Evolutionary conservation across 257 asterid species (phyloP).

Genomic region (Nicotiana paniculata): DNA sequence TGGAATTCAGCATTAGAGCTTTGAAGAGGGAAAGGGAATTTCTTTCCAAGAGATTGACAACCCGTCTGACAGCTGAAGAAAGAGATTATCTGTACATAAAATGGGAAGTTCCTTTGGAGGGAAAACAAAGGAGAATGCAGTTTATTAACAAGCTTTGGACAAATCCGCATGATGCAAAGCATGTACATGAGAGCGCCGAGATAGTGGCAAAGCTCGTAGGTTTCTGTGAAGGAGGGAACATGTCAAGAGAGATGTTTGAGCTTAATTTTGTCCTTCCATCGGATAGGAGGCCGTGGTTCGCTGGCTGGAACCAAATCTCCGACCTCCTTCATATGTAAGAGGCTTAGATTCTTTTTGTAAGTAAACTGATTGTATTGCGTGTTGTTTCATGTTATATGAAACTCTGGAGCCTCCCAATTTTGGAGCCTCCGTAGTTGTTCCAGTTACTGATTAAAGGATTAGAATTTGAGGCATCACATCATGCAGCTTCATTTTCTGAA

Average conservation of each 20-base stretch:
- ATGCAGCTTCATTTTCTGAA: slow-evolving; percentile 2
- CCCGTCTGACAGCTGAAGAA: slow-evolving; percentile 71
- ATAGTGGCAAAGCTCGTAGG: slow-evolving; percentile 90
- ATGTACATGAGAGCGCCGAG: slow-evolving; percentile 77
- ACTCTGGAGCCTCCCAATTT: slow-evolving; percentile 30
- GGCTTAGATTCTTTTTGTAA: slow-evolving; percentile 29
- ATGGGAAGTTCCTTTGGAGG: slow-evolving; percentile 90
- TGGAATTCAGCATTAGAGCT: slow-evolving; percentile 53
- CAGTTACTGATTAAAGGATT: not conserved
- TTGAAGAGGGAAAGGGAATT: slow-evolving; percentile 82
- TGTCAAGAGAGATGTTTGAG: slow-evolving; percentile 91
- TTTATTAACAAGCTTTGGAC: slow-evolving; percentile 80
- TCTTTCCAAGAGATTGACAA: slow-evolving; percentile 68
- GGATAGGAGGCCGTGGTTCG: slow-evolving; percentile 72
- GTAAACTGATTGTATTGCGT: slow-evolving; percentile 6
- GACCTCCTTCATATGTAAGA: slow-evolving; percentile 69
- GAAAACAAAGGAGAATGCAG: slow-evolving; percentile 76
- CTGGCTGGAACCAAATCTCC: slow-evolving; percentile 85
- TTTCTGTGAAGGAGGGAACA: slow-evolving; percentile 61
- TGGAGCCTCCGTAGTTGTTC: slow-evolving; percentile 21
- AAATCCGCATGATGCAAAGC: slow-evolving; percentile 56
- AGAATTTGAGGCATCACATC: slow-evolving; percentile 6
- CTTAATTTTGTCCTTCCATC: slow-evolving; percentile 81
- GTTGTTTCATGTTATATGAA: slow-evolving; percentile 10
- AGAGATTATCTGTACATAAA: slow-evolving; percentile 68